Evolutionary conservation across 2,329 filamentous ascomycete species (phyloP), one percentile per base, ranked within the genome.

Genomic region (Penicillium sp.): DNA sequence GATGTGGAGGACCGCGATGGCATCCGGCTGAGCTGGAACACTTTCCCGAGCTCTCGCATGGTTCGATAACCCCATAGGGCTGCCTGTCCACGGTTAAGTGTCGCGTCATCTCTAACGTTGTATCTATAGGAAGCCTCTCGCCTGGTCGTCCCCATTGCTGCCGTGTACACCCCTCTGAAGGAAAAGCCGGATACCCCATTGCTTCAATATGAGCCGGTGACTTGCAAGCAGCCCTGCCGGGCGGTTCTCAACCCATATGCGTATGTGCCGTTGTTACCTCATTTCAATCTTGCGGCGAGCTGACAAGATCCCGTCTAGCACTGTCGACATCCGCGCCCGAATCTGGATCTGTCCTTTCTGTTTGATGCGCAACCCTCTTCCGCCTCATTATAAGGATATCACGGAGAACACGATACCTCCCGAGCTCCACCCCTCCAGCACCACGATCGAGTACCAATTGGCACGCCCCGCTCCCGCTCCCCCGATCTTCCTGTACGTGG

Each of bases 31-130:
- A 96, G 92, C 75, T 98, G 93, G 93, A 98, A 98, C 71, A 95
- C 95, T 54, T 95, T 98, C 67, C 93, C 93, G 43, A 96, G 91
- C 77, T 92, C 92, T 66, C 89, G 93, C 70, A 96, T 98, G 90
- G 91, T 89, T 63, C 63, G 81, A 12, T 75, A 49, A 42, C 52
- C 27, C 13, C 25, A 32, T 44, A 42, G 54, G 47, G 41, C 37
- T 28, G 18, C 13, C n/a, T 18, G 25, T 18, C 20, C 29, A 44
- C 23, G 28, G 40, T 29, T 46, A 31, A 50, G 44, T 41, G 46
- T 50, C 54, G 40, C 46, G 46, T 55, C 43, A 52, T 53, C 52
- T 48, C 60, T 68, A 55, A 73, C 55, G 61, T 54, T 61, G 53
- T 57, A 59, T 37, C 33, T 50, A 57, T 63, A 95, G 88, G 91